phyloP scores from a whole-genome alignment of 2,329 filamentous ascomycete species.

The Camillea tinctor region DNA sequence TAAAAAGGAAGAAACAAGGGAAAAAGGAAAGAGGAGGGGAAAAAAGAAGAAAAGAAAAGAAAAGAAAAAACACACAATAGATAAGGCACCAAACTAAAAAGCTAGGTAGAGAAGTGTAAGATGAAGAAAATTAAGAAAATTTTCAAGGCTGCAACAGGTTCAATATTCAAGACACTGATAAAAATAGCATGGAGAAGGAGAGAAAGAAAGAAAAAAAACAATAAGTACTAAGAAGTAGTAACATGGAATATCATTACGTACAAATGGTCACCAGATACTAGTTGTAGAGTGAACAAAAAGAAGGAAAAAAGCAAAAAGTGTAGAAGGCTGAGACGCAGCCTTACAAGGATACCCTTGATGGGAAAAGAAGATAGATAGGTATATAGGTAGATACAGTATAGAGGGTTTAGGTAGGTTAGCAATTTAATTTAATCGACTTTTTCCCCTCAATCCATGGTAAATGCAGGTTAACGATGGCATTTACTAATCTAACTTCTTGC shows the following conservation, averaged over 20 bases:
- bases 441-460: neutral
- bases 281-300: neutral
- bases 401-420: too few species aligned
- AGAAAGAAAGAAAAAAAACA: neutral
- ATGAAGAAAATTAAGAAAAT: too few species aligned
- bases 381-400: too few species aligned
- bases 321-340: neutral
- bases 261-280: neutral
- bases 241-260: neutral
- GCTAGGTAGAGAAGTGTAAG: neutral
- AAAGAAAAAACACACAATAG: neutral
- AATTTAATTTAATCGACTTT: neutral
- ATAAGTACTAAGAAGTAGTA: too few species aligned
- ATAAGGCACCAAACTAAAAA: neutral
- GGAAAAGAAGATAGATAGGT: too few species aligned
- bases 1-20: neutral
- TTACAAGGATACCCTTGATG: neutral
- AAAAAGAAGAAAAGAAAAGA: neutral
- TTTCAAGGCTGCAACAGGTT: too few species aligned
- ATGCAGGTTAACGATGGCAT: too few species aligned
- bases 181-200: neutral
- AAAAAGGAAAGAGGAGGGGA: neutral
- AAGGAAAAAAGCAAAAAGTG: neutral
- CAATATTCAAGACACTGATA: neutral
- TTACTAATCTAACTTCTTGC: neutral